A percentile compares a stretch with the other conserved stretches of the same genome.
Conservation (phyloP, 2,329 filamentous ascomycete genomes). For the Fusarium equiseti region DNA sequence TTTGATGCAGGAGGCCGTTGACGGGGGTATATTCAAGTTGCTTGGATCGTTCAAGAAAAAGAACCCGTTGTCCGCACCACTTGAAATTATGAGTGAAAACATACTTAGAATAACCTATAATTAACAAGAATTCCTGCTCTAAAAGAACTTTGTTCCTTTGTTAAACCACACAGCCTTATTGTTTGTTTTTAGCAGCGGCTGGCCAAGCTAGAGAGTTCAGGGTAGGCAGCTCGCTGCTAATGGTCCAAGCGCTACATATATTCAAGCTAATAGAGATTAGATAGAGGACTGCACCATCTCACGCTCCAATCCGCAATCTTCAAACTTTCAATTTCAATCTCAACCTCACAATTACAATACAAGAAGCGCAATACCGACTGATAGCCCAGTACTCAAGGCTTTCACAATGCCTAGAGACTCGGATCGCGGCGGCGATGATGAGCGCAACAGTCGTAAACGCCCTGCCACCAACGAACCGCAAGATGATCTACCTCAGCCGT, state of each 20-base stretch:
- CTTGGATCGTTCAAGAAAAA: no score
- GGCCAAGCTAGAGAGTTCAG: not conserved
- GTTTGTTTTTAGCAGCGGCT: not conserved
- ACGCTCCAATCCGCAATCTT: slow-evolving; percentile 8
- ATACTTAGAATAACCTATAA: not conserved
- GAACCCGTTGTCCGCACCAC: not conserved
- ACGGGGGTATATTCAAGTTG: not conserved
- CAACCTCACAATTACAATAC: slow-evolving; percentile 5
- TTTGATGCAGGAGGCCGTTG: not conserved
- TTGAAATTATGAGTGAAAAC: not conserved
- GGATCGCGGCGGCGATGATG: slow-evolving; percentile 26
- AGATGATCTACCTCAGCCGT: slow-evolving; percentile 68
- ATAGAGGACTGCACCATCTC: slow-evolving; percentile 21
- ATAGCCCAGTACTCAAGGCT: not conserved
- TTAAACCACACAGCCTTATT: not conserved
- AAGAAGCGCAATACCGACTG: not conserved
- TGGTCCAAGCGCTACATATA: slow-evolving; percentile 32
- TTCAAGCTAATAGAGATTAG: slow-evolving; percentile 15
- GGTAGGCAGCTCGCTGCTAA: slow-evolving; percentile 10
- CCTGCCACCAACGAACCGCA: slow-evolving; percentile 52
- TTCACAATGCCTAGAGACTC: slow-evolving; percentile 36
- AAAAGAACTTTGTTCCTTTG: not conserved
- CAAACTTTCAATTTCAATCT: not conserved
- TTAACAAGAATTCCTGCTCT: not conserved
- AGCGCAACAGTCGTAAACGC: slow-evolving; percentile 49